Evolutionary conservation across 1,284 basidiomycete species (phyloP).

Genomic region (Microbotryum lychnidis-dioicae): DNA sequence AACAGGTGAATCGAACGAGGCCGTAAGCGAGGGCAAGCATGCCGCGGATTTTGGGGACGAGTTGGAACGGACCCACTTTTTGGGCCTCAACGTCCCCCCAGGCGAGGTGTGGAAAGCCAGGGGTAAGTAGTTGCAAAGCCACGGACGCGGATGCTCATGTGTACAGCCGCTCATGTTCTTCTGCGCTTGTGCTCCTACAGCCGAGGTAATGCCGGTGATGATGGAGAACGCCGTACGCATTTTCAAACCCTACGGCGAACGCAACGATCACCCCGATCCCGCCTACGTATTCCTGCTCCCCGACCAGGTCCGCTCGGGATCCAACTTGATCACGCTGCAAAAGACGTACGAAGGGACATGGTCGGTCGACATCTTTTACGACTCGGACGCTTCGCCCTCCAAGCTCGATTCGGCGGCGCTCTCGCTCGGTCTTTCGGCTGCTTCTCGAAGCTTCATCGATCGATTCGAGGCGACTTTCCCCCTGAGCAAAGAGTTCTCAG

Average conservation of each 20-base stretch:
- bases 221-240: conserved; percentile 53
- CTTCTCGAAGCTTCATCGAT: conserved; percentile 55
- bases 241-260: conserved; percentile 50
- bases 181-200: conserved; percentile 41
- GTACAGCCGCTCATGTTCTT: no score
- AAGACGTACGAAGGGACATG: conserved; percentile 72
- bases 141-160: no score
- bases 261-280: conserved; percentile 55
- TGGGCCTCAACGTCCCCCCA: conserved; percentile 55
- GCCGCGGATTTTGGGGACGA: conserved; percentile 54
- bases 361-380: conserved; percentile 76
- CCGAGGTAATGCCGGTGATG: conserved; percentile 58
- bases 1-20: conserved; percentile 45
- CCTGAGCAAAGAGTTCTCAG: conserved; percentile 47
- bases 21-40: conserved; percentile 54
- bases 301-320: conserved; percentile 60
- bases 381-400: conserved; percentile 55
- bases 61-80: conserved; percentile 63
- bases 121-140: conserved; percentile 45
- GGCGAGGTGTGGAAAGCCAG: conserved; percentile 76
- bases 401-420: conserved; percentile 50
- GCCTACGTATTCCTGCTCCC: conserved; percentile 66
- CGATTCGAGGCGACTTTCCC: conserved; percentile 66
- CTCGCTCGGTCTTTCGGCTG: conserved; percentile 58
- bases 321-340: conserved; percentile 78